A percentile compares a stretch with the other conserved stretches of the same genome.
Conservation (phyloP, 352 stramenopile species). For the Phytophthora vignae region DNA sequence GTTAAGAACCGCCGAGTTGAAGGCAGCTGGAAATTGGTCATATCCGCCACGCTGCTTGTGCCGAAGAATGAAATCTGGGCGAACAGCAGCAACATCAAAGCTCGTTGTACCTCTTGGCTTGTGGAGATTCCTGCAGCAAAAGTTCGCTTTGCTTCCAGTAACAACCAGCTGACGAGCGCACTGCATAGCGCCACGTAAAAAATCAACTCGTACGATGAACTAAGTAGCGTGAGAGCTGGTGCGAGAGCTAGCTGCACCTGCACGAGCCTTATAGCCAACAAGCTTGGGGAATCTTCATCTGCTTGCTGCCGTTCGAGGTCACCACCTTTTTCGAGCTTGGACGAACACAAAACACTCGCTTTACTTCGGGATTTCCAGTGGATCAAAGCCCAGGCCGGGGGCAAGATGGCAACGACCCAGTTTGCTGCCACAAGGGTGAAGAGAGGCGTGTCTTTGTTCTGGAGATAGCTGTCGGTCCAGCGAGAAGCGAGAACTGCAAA, state of each 20-base stretch:
- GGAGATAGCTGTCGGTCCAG: slow-evolving; percentile 49
- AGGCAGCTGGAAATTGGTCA: slow-evolving; percentile 84
- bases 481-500: slow-evolving; percentile 48
- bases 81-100: slow-evolving; percentile 77
- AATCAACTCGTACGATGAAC: slow-evolving; percentile 79
- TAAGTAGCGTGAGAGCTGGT: slow-evolving; percentile 70
- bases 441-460: slow-evolving; percentile 38
- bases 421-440: slow-evolving; percentile 51
- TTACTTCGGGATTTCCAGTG: slow-evolving; percentile 22
- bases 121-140: slow-evolving; percentile 1
- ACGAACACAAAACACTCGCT: background rate
- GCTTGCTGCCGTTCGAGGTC: slow-evolving; percentile 27
- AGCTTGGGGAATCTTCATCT: background rate
- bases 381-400: slow-evolving; percentile 40
- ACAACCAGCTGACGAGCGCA: slow-evolving; percentile 64
- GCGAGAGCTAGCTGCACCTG: slow-evolving; percentile 59
- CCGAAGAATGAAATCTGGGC: slow-evolving; percentile 87
- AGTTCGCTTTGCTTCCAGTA: slow-evolving; percentile 46
- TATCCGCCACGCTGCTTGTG: slow-evolving; percentile 82
- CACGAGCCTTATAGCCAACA: slow-evolving; percentile 45
- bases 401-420: slow-evolving; percentile 51
- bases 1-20: slow-evolving; percentile 81
- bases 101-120: slow-evolving; percentile 53
- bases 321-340: slow-evolving; percentile 12
- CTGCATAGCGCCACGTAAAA: slow-evolving; percentile 69